Evolutionary conservation across 352 stramenopile species (phyloP).

Genomic region (Globisporangium spiculum): DNA sequence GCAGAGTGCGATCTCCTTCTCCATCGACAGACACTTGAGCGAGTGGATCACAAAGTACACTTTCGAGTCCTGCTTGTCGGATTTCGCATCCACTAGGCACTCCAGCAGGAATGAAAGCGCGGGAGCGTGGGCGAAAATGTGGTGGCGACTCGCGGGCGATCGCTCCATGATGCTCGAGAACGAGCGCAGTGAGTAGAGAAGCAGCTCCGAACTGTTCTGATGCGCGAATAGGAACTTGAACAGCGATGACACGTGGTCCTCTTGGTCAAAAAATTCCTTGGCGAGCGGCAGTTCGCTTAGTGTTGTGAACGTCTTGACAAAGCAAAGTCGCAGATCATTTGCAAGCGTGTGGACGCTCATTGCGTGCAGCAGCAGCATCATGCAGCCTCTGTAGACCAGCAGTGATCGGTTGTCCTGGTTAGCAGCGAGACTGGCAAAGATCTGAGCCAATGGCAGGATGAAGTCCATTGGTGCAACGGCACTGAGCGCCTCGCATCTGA

Average conservation of each 20-base stretch:
- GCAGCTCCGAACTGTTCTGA: conserved; percentile 27
- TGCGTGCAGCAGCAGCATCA: conserved; percentile 24
- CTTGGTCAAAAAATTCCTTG: conserved; percentile 29
- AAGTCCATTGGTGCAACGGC: conserved; percentile 14
- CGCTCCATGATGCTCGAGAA: conserved; percentile 53
- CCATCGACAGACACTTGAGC: conserved; percentile 55
- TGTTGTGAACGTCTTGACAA: conserved; percentile 24
- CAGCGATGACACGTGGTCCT: conserved; percentile 49
- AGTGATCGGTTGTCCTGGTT: conserved; percentile 23
- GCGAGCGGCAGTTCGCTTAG: conserved; percentile 23
- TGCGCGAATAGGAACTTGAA: conserved; percentile 55
- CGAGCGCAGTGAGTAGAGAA: conserved; percentile 37
- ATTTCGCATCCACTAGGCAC: conserved; percentile 34
- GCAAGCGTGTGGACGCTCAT: conserved; percentile 23
- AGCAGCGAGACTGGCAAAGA: conserved; percentile 13
- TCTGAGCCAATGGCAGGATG: conserved; percentile 12
- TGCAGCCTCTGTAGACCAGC: conserved; percentile 16
- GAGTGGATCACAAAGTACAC: conserved; percentile 44
- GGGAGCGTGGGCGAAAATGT: conserved; percentile 30
- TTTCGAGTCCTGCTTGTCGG: conserved; percentile 21
- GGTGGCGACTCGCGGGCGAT: conserved; percentile 37
- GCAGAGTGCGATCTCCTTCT: conserved; percentile 34
- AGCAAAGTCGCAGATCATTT: conserved; percentile 21
- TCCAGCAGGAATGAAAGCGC: conserved; percentile 43
- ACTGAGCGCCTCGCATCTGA: conserved; percentile 6